These are phyloP conservation scores for Thielaviopsis euricoi DNA, from an alignment of 2,329 filamentous ascomycete genomes.

Conservation along the genomic window DNA sequence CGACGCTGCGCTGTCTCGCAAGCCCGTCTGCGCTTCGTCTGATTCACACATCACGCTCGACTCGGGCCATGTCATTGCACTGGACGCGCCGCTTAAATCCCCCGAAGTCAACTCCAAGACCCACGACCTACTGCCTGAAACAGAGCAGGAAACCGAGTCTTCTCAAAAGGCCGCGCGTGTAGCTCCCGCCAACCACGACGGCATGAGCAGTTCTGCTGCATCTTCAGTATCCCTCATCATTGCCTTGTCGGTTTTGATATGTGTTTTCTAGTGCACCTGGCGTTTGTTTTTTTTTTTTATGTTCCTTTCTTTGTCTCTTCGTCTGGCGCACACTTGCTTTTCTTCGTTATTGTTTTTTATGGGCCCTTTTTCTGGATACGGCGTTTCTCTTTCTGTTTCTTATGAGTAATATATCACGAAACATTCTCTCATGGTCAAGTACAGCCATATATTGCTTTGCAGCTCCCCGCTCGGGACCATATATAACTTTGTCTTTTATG, in stretches of 20 bases:
- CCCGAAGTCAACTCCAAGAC: background rate
- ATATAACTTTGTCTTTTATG: background rate
- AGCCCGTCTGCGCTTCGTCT: background rate
- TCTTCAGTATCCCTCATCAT: constrained; percentile 11
- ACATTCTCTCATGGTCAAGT: background rate
- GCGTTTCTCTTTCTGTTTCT: background rate
- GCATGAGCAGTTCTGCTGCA: constrained; percentile 2
- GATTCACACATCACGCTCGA: background rate
- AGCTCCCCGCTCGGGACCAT: background rate
- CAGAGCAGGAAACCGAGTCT: too few relatives aligned
- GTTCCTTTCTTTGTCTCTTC: background rate
- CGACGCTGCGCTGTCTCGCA: background rate
- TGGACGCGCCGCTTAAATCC: background rate
- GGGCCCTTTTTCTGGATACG: background rate
- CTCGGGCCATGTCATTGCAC: background rate
- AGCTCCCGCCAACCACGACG: background rate
- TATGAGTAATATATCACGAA: background rate
- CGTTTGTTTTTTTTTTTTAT: background rate
- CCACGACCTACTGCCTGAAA: too few relatives aligned
- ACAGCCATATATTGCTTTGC: background rate
- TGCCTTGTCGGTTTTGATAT: constrained; percentile 11
- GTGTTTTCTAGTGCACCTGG: constrained; percentile 3
- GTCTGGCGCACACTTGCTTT: background rate
- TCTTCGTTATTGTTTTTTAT: background rate
- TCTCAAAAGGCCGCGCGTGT: too few relatives aligned